Conservation (phyloP, 495 filamentous ascomycete genomes). For the Pseudotulostoma volvatum region DNA sequence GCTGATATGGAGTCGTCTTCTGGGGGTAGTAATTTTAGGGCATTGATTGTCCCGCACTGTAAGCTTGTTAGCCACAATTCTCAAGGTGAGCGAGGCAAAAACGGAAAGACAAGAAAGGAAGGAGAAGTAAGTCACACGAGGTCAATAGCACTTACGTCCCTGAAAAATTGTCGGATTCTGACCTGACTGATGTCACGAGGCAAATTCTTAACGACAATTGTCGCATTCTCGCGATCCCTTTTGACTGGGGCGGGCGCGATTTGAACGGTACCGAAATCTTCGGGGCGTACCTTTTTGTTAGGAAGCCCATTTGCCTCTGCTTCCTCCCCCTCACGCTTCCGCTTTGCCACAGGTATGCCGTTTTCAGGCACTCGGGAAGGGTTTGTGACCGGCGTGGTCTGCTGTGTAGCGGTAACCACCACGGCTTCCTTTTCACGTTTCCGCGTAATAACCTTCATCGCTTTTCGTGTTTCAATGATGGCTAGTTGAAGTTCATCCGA, state of each 20-base stretch:
- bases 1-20: slow-evolving; percentile 47
- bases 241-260: slow-evolving; percentile 32
- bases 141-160: slow-evolving; percentile 37
- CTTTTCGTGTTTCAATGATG: slow-evolving; percentile 49
- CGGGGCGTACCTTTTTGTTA: slow-evolving; percentile 44
- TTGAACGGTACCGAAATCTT: slow-evolving; percentile 20
- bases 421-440: slow-evolving; percentile 50
- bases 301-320: slow-evolving; percentile 23
- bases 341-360: slow-evolving; percentile 27
- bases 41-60: slow-evolving; percentile 64
- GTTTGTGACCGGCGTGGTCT: slow-evolving; percentile 9
- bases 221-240: slow-evolving; percentile 80
- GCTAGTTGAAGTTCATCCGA: slow-evolving; percentile 54
- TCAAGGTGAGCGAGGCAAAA: too few species aligned
- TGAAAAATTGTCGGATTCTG: slow-evolving; percentile 73
- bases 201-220: slow-evolving; percentile 62
- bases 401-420: slow-evolving; percentile 33
- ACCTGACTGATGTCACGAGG: slow-evolving; percentile 51
- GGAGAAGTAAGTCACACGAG: neutral
- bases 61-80: slow-evolving; percentile 5
- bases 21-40: slow-evolving; percentile 44
- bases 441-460: slow-evolving; percentile 42
- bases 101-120: neutral
- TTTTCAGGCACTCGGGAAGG: slow-evolving; percentile 17
- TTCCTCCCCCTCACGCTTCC: slow-evolving; percentile 50